Conservation (phyloP, 495 filamentous ascomycete species). For the Thozetella sp. region DNA sequence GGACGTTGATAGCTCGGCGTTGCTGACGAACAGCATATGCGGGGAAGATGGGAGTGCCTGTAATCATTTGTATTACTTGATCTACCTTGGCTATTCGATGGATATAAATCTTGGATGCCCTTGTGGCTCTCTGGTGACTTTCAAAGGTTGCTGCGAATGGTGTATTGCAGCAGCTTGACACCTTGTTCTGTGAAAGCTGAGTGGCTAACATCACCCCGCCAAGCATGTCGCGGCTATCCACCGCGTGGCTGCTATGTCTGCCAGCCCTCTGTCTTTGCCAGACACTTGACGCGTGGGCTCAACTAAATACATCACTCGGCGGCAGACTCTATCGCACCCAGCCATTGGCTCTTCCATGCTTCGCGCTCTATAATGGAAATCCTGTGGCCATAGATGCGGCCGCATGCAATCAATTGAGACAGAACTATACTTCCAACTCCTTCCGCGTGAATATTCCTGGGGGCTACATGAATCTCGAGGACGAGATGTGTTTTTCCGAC, state of each 20-base stretch:
- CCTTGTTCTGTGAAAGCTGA: no score
- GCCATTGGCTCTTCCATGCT: slow-evolving; percentile 30
- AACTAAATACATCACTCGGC: slow-evolving; percentile 1
- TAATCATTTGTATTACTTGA: no score
- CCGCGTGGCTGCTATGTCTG: background rate
- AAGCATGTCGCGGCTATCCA: background rate
- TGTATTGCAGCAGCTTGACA: no score
- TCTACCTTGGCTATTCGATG: no score
- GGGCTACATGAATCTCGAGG: slow-evolving; percentile 39
- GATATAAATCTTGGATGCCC: no score
- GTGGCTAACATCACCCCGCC: no score
- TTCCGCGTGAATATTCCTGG: slow-evolving; percentile 26
- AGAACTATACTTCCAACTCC: slow-evolving; percentile 3
- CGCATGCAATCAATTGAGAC: background rate
- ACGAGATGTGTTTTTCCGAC: slow-evolving; percentile 36
- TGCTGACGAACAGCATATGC: no score
- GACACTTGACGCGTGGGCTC: background rate
- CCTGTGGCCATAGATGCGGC: slow-evolving; percentile 18
- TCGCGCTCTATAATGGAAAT: slow-evolving; percentile 32
- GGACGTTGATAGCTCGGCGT: no score
- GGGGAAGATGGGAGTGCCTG: no score
- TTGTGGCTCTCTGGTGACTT: no score
- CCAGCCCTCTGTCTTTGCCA: background rate
- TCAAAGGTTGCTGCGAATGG: no score
- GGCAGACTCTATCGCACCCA: slow-evolving; percentile 17